Conservation (phyloP, 495 filamentous ascomycete species). For the Venustampulla echinocandica region DNA sequence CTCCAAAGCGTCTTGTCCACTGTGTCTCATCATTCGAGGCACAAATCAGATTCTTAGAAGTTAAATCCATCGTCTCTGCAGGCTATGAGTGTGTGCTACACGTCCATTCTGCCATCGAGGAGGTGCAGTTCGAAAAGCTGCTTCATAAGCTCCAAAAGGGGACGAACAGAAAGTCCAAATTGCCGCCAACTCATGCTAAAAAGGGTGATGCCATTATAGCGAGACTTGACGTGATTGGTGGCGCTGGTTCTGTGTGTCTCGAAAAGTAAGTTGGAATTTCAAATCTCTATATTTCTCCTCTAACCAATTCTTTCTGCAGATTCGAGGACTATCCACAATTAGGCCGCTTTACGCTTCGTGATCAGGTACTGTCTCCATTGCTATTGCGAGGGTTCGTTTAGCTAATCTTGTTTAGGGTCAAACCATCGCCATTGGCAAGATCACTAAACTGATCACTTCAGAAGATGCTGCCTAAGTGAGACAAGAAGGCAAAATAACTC, state of each 20-base stretch:
- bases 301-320: no score
- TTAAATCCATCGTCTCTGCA: conserved; percentile 84
- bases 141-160: conserved; percentile 96
- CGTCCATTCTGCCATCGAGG: conserved; percentile 88
- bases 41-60: conserved; percentile 89
- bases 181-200: conserved; percentile 82
- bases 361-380: conserved; percentile 54
- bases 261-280: no score
- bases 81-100: conserved; percentile 90
- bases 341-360: conserved; percentile 88
- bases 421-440: conserved; percentile 96
- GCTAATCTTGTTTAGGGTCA: conserved; percentile 65
- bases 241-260: conserved; percentile 79
- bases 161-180: conserved; percentile 87
- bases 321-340: conserved; percentile 93
- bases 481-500: no score
- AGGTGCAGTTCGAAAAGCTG: conserved; percentile 78
- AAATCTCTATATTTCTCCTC: no score
- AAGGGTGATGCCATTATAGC: conserved; percentile 93
- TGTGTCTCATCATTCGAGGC: conserved; percentile 88
- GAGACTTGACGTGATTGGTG: conserved; percentile 73
- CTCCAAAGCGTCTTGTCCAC: conserved; percentile 82
- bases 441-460: conserved; percentile 60
- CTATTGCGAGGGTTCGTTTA: no score
- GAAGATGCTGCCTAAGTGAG: conserved; percentile 10